These are phyloP conservation scores for Mycena galericulata DNA, from an alignment of 768 basidiomycete genomes.

Conservation along the genomic window DNA sequence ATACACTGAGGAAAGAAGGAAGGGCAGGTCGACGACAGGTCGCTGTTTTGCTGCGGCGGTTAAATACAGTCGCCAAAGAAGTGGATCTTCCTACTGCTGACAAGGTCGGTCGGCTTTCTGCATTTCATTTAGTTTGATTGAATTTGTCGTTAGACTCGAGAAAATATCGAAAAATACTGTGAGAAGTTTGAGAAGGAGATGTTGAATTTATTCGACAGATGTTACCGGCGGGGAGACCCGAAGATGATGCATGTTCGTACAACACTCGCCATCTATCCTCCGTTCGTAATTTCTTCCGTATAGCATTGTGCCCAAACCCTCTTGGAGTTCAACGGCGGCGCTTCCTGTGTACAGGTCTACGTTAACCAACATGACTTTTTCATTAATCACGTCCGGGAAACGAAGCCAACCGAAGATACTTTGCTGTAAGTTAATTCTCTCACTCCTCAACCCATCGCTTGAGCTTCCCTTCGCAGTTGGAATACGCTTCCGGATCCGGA, in stretches of 20 bases:
- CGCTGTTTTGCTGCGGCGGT: constrained; percentile 85
- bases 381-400: constrained; percentile 89
- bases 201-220: constrained; percentile 94
- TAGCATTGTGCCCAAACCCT: constrained; percentile 98
- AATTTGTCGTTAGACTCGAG: constrained; percentile 71
- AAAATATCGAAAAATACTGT: constrained; percentile 95
- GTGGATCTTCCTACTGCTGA: constrained; percentile 89
- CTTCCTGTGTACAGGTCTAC: constrained; percentile 97
- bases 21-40: constrained; percentile 89
- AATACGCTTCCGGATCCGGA: constrained; percentile 82
- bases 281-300: neutral
- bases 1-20: constrained; percentile 87
- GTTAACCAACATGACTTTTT: constrained; percentile 99
- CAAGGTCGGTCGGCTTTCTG: constrained; percentile 60
- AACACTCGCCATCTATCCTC: neutral
- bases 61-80: constrained; percentile 92
- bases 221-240: constrained; percentile 96
- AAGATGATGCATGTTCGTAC: constrained; percentile 96
- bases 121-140: neutral
- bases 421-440: constrained; percentile 61
- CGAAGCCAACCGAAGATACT: constrained; percentile 65
- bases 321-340: constrained; percentile 97
- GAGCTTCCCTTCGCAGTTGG: constrained; percentile 73
- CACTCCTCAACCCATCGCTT: neutral
- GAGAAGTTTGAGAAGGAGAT: constrained; percentile 99